Base-by-base conservation (phyloP, 108 stramenopile species). In the Cyclotella baltica region DNA sequence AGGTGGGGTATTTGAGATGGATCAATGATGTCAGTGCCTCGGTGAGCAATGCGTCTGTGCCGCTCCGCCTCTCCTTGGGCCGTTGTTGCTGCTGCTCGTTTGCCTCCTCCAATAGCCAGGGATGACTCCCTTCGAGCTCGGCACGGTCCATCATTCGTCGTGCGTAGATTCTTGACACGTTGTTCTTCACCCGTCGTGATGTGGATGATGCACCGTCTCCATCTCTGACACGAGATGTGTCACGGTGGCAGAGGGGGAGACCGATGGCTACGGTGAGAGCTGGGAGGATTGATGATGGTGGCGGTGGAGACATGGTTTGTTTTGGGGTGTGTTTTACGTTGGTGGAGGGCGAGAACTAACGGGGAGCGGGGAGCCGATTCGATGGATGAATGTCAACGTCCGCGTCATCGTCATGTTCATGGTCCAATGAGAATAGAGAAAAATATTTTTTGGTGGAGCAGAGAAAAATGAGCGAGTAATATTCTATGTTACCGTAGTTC, bases 91-190 rank as follows among this genome's bases (percentile, higher is more conserved):
- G 3, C 25, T 19, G 37, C 18, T 33, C 40, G 16, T 23, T 55
- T 4, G 28, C 0, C 29, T 56, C 47, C 10, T 51, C 28, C 4
- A 15, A 16, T 11, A 20, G 20, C 62, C 48, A 51, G 33, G 62
- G 51, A 64, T 63, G 73, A 31, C 40, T 48, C 22, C 77, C 52
- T 34, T 72, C 77, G 57, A 70, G 28, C 30, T 55, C 25, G n/a
- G 64, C 53, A 33, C 40, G 47, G 37, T 89, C 87, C 59, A 93
- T 47, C 31, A 90, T 77, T 1, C 89, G 78, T 35, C 92, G 89
- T 15, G 89, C 92, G 58, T 93, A 90, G 33, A 93, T 70, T 47
- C 92, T 68, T 28, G 87, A 70, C 64, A 83, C 86, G 62, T 89
- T 90, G 15, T 76, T 73, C 20, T 81, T 73, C 64, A 65, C 83